These are phyloP conservation scores for Candida awuae DNA, from an alignment of 805 yeast genomes.

Conservation along the genomic window DNA sequence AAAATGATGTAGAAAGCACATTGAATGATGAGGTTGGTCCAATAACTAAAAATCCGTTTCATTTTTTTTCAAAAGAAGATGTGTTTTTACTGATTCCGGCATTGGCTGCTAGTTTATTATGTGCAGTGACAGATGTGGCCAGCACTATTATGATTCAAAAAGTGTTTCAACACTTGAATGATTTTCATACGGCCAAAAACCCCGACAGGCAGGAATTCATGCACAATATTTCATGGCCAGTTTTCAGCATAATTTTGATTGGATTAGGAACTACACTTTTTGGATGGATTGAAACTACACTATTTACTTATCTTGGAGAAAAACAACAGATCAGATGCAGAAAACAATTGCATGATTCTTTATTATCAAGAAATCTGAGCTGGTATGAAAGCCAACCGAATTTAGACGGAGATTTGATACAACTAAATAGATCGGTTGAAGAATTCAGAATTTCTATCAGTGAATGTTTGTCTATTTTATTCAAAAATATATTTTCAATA, in stretches of 20 bases:
- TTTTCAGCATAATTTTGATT: conserved; percentile 34
- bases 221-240: conserved; percentile 28
- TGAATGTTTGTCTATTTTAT: conserved; percentile 52
- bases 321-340: conserved; percentile 55
- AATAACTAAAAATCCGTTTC: conserved; percentile 15
- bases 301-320: conserved; percentile 71
- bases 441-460: conserved; percentile 62
- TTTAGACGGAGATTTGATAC: conserved; percentile 56
- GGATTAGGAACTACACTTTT: conserved; percentile 40
- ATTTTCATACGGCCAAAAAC: conserved; percentile 28
- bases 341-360: conserved; percentile 32
- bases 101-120: conserved; percentile 29
- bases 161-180: conserved; percentile 42
- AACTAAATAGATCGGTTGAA: conserved; percentile 64
- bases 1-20: neutral
- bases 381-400: conserved; percentile 62
- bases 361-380: conserved; percentile 38
- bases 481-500: conserved; percentile 47
- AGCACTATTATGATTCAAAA: conserved; percentile 60
- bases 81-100: conserved; percentile 16
- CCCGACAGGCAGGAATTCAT: conserved; percentile 26
- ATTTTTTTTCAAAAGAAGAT: conserved; percentile 25
- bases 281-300: conserved; percentile 46
- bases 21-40: neutral
- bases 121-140: conserved; percentile 54